Conservation (phyloP, 495 filamentous ascomycete species). For the Copromyces sp. region DNA sequence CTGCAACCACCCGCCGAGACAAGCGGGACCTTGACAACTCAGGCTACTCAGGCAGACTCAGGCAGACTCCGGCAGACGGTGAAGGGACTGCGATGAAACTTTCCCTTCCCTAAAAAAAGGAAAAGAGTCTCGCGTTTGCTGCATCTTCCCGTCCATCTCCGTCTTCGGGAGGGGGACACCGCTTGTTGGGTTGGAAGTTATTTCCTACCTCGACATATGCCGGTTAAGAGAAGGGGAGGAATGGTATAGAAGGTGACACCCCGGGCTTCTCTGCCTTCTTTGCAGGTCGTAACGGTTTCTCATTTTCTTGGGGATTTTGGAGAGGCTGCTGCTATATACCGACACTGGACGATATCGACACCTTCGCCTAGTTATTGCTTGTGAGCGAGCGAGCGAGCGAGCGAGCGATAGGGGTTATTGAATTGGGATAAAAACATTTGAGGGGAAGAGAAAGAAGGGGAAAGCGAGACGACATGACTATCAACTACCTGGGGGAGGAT, state of each 20-base stretch:
- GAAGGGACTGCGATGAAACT: neutral
- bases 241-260: neutral
- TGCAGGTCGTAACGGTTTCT: neutral
- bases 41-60: neutral
- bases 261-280: neutral
- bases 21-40: neutral
- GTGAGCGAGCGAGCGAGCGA: neutral
- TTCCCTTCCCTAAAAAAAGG: neutral
- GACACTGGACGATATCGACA: neutral
- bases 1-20: neutral
- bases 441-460: constrained; percentile 22
- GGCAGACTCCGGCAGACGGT: neutral
- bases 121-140: neutral
- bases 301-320: neutral
- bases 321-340: neutral
- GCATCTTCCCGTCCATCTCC: neutral
- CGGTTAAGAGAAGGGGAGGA: neutral
- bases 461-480: constrained; percentile 23
- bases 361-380: neutral
- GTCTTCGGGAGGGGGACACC: neutral
- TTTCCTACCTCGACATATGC: neutral
- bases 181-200: neutral
- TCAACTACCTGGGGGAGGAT: neutral
- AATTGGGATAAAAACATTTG: neutral
- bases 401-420: neutral